Conservation (phyloP, 2,329 filamentous ascomycete genomes). For the Fusarium cyanostomum region DNA sequence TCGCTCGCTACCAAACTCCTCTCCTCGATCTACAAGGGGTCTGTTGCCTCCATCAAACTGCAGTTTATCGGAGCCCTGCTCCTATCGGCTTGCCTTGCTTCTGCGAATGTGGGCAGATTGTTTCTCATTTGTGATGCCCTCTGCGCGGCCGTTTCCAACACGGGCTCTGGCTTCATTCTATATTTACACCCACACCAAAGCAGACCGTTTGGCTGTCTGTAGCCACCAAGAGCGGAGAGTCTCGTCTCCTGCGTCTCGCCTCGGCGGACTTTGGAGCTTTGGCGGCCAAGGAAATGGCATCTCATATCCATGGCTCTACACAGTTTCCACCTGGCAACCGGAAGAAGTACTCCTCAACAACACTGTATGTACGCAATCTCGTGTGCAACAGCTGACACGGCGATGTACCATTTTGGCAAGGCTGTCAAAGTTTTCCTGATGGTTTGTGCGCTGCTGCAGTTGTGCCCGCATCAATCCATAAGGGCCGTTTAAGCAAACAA, state of each 20-base stretch:
- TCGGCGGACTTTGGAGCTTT: background rate
- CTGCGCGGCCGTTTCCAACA: slow-evolving; percentile 21
- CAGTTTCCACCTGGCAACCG: background rate
- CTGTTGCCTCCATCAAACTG: background rate
- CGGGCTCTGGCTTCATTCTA: slow-evolving; percentile 21
- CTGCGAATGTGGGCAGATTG: background rate
- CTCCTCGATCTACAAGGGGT: slow-evolving; percentile 13
- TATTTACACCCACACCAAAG: slow-evolving; percentile 30
- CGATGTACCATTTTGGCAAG: slow-evolving; percentile 1
- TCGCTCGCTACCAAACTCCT: slow-evolving; percentile 4
- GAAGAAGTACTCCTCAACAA: slow-evolving; percentile 3
- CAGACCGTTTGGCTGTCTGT: slow-evolving; percentile 13
- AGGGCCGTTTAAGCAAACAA: slow-evolving; percentile 15
- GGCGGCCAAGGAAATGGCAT: background rate
- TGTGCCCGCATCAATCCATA: slow-evolving; percentile 3
- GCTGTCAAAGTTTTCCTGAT: slow-evolving; percentile 6
- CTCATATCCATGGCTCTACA: background rate
- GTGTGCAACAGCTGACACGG: slow-evolving; percentile 18
- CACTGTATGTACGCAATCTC: slow-evolving; percentile 2
- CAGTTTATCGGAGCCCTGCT: slow-evolving; percentile 14
- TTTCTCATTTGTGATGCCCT: slow-evolving; percentile 10
- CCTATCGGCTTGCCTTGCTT: slow-evolving; percentile 23
- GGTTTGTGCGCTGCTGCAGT: slow-evolving; percentile 7
- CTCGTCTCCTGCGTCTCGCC: slow-evolving; percentile 13
- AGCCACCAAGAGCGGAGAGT: background rate